Conservation (phyloP, 192 early-diverging fungal species). For the Spinellus fusiger region DNA sequence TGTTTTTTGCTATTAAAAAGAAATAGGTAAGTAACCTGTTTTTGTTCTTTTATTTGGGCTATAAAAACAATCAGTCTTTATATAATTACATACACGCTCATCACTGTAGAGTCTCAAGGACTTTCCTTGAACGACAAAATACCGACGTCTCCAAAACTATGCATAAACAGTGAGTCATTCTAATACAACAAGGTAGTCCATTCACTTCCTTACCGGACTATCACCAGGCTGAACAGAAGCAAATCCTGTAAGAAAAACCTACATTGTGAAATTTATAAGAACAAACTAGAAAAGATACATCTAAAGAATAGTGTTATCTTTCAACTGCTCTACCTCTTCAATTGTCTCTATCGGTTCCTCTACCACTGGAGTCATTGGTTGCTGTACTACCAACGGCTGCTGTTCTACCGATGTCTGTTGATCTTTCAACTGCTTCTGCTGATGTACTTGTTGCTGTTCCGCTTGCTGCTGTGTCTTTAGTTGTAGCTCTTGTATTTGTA, state of each 20-base stretch:
- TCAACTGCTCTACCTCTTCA: not conserved
- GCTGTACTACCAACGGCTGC: slow-evolving; percentile 28
- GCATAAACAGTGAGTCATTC: not conserved
- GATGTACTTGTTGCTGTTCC: slow-evolving; percentile 10
- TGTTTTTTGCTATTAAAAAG: slow-evolving; percentile 6
- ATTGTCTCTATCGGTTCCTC: not conserved
- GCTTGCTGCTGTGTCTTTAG: not conserved
- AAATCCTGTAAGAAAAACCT: slow-evolving; percentile 27
- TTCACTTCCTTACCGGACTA: slow-evolving; percentile 21
- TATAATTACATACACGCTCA: slow-evolving; percentile 20
- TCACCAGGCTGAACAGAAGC: slow-evolving; percentile 16
- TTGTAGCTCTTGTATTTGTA: not conserved
- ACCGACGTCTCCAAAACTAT: slow-evolving; percentile 56
- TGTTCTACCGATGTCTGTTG: slow-evolving; percentile 32
- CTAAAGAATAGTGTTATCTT: not conserved
- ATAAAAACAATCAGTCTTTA: not conserved
- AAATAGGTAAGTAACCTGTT: not conserved
- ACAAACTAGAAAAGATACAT: not conserved
- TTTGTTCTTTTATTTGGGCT: not conserved
- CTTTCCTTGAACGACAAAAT: slow-evolving; percentile 48
- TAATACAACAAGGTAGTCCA: not conserved
- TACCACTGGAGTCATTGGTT: not conserved
- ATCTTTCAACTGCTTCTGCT: slow-evolving; percentile 13
- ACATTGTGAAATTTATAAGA: slow-evolving; percentile 7
- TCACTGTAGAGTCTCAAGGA: slow-evolving; percentile 44